Evolutionary conservation across 106 monocot genomes (phyloP).

Genomic region (Amphibolis antarctica): DNA sequence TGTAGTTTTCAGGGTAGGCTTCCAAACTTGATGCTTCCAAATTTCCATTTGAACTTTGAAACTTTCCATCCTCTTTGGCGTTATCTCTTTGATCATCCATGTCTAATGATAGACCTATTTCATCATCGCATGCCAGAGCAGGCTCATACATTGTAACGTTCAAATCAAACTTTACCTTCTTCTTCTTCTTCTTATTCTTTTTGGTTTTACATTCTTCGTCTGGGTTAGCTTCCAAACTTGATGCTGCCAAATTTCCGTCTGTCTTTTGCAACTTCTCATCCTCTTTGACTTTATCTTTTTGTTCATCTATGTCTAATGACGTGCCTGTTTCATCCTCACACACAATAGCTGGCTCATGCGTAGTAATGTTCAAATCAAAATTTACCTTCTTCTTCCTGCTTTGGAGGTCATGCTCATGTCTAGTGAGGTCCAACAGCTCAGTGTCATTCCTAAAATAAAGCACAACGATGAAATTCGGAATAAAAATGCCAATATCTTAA

Average conservation of each 20-base stretch:
- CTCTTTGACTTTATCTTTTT: conserved; percentile 5
- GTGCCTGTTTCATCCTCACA: not conserved
- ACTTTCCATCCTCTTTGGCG: conserved; percentile 9
- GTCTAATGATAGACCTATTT: not conserved
- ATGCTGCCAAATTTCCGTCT: not conserved
- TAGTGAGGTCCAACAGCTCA: conserved; percentile 14
- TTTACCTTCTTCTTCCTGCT: conserved; percentile 80
- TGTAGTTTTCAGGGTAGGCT: conserved; percentile 34
- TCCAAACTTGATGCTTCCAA: not conserved
- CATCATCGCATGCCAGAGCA: not conserved
- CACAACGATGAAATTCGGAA: not conserved
- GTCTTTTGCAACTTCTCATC: conserved; percentile 9
- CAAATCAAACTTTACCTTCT: conserved; percentile 76
- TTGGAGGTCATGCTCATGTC: too few relatives aligned
- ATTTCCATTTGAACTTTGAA: not conserved
- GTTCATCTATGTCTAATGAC: not conserved
- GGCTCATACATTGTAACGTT: conserved; percentile 51
- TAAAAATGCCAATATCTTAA: not conserved
- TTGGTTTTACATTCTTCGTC: too few relatives aligned
- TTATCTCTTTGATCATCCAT: conserved; percentile 1
- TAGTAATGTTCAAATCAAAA: conserved; percentile 64
- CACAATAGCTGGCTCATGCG: conserved; percentile 16
- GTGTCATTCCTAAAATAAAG: conserved; percentile 20
- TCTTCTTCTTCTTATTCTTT: too few relatives aligned
- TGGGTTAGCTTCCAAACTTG: conserved; percentile 14